Conservation (phyloP, 306 rosid genomes). For the Luffa aegyptiaca region DNA sequence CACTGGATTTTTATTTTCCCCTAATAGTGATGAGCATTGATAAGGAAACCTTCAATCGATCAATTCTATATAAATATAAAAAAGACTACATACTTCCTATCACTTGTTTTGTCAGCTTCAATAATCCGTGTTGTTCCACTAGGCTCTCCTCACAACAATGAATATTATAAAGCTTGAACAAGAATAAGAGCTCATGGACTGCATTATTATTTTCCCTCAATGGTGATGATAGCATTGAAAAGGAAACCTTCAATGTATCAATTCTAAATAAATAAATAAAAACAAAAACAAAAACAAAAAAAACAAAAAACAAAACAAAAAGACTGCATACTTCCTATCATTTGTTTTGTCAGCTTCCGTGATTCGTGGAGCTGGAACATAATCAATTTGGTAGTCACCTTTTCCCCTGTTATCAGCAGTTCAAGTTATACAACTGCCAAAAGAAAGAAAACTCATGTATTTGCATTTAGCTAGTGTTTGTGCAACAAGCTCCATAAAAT, state of each 20-base stretch:
- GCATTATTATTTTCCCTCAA: not conserved
- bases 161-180: not conserved
- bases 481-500: not conserved
- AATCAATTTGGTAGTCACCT: conserved; percentile 88
- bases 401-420: conserved; percentile 35
- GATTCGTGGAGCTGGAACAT: conserved; percentile 79
- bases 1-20: not conserved
- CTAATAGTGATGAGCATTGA: not conserved
- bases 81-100: conserved; percentile 44
- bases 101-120: conserved; percentile 85
- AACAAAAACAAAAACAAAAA: too few relatives aligned
- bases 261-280: conserved; percentile 5
- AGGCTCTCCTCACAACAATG: not conserved
- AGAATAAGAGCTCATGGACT: not conserved
- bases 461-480: not conserved
- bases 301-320: too few relatives aligned
- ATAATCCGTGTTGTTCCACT: conserved; percentile 37
- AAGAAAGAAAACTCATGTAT: not conserved
- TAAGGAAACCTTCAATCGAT: conserved; percentile 2
- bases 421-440: conserved; percentile 1
- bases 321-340: conserved; percentile 52
- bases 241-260: conserved; percentile 6
- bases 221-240: not conserved
- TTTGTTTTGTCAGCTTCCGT: conserved; percentile 90
- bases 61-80: not conserved